Base-by-base conservation (phyloP, 2,329 filamentous ascomycete genomes). In the Stachybotrys chlorohalonatus region DNA sequence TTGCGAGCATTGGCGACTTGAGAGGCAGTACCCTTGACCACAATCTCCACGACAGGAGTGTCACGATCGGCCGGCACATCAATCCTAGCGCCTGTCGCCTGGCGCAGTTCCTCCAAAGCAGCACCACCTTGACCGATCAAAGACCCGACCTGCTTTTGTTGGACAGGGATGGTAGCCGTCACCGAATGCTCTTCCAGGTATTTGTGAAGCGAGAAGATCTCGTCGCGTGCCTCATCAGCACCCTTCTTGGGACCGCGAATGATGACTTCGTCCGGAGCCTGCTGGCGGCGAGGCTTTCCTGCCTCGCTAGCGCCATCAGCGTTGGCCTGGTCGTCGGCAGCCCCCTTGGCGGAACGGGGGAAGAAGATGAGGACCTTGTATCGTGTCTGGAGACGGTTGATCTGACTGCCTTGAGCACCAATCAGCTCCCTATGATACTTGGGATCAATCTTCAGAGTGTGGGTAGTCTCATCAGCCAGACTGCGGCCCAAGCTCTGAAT, bases 341-440 rank as follows among this genome's bases (percentile, higher is more conserved):
- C 73, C 46, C 59, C 63, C 67, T 91, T 89, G 47, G 75, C 75
- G 7, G 78, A 78, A 53, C 80, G 80, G 11, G 94, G 94, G 78
- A 99, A 99, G 74, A 96, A 93, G 63, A 99, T 94, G 59, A 92
- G 85, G 47, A 99, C 94, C 67, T 88, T 87, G 78, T 99, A 96
- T 50, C 92, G 87, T 54, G 86, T 90, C 73, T 99, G 92, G 30
- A 99, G 82, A 61, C 89, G 87, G 74, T 94, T 94, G 66, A 99
- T 93, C 68, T 95, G 89, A 65, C 79, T 83, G 56, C 94, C 94
- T 64, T 89, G 86, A 17, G 89, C 82, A 51, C 94, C 94, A 63
- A 99, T 99, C 54, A 99, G 79, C 68, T 96, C 92, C 57, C 90
- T 84, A 73, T 99, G 94, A 72, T 88, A 97, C 73, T 96, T 90